phyloP scores from a whole-genome alignment of 2,329 filamentous ascomycete species.

The Cladosporium sp. region DNA sequence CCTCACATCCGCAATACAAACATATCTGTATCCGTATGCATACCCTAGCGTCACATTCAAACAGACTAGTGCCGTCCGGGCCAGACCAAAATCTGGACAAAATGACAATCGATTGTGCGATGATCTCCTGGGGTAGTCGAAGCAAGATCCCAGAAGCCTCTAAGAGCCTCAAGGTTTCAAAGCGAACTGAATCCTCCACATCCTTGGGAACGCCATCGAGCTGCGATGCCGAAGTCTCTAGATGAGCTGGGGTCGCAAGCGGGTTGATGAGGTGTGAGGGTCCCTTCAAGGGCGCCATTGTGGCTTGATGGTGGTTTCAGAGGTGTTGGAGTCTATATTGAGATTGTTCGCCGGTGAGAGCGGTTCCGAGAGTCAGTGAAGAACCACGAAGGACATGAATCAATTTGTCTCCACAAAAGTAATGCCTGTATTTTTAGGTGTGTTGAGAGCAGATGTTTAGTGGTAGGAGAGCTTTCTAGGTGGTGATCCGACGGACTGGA shows the following conservation, averaged over 20 bases:
- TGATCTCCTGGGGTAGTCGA: slow-evolving; percentile 77
- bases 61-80: slow-evolving; percentile 46
- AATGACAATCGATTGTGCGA: slow-evolving; percentile 78
- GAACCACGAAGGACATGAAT: too few relatives aligned
- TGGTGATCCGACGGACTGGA: too few relatives aligned
- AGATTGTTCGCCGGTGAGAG: too few relatives aligned
- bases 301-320: slow-evolving; percentile 1
- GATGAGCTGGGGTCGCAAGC: slow-evolving; percentile 67
- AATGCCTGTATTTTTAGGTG: too few relatives aligned
- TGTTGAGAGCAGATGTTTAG: too few relatives aligned
- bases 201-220: slow-evolving; percentile 59
- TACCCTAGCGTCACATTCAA: slow-evolving; percentile 51
- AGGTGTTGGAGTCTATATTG: neutral
- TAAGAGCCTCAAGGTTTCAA: slow-evolving; percentile 67
- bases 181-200: slow-evolving; percentile 68
- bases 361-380: too few relatives aligned
- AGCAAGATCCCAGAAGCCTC: slow-evolving; percentile 78
- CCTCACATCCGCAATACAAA: neutral
- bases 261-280: slow-evolving; percentile 59
- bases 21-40: neutral
- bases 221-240: slow-evolving; percentile 55
- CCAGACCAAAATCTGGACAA: slow-evolving; percentile 77
- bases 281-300: slow-evolving; percentile 19
- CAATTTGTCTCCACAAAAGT: too few relatives aligned
- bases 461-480: too few relatives aligned